A percentile compares a stretch with the other conserved stretches of the same genome.
Evolutionary conservation across 345 rosid species (phyloP).

Genomic region (Erysimum cheiranthoides): DNA sequence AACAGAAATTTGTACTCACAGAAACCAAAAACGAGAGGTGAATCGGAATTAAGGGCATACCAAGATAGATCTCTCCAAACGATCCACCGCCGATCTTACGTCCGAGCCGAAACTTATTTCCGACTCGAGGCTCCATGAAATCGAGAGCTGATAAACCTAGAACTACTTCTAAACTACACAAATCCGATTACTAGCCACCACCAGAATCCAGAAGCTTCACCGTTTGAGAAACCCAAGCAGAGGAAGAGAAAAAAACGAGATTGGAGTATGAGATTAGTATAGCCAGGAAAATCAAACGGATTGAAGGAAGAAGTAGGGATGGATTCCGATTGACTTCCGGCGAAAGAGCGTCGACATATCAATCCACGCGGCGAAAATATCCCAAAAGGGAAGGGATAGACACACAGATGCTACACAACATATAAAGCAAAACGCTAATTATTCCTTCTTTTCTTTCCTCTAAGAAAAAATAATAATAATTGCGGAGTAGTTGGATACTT

Average conservation of each 20-base stretch:
- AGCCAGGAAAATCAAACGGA: constrained; percentile 3
- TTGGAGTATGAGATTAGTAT: constrained; percentile 8
- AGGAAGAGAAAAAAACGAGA: neutral
- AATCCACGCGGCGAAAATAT: constrained; percentile 46
- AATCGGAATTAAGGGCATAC: constrained; percentile 46
- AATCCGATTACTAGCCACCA: constrained; percentile 14
- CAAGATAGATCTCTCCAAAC: constrained; percentile 98
- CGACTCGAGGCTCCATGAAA: constrained; percentile 86
- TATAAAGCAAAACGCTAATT: constrained; percentile 4
- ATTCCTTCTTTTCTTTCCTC: neutral
- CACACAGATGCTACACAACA: constrained; percentile 6
- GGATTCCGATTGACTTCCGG: constrained; percentile 49
- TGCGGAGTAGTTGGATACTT: constrained; percentile 39
- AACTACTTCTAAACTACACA: constrained; percentile 27
- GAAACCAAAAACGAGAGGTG: neutral
- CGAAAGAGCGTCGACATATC: constrained; percentile 40
- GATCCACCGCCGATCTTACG: constrained; percentile 99
- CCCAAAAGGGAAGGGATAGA: constrained; percentile 47
- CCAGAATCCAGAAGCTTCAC: constrained; percentile 7
- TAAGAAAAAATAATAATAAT: neutral
- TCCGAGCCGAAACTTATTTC: constrained; percentile 89
- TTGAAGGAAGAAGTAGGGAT: neutral
- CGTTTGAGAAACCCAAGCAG: constrained; percentile 1
- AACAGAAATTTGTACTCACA: neutral
- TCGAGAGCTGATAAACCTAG: constrained; percentile 27